These are phyloP conservation scores for Sporodiniella umbellata DNA, from an alignment of 371 early-diverging fungal genomes.

Conservation along the genomic window DNA sequence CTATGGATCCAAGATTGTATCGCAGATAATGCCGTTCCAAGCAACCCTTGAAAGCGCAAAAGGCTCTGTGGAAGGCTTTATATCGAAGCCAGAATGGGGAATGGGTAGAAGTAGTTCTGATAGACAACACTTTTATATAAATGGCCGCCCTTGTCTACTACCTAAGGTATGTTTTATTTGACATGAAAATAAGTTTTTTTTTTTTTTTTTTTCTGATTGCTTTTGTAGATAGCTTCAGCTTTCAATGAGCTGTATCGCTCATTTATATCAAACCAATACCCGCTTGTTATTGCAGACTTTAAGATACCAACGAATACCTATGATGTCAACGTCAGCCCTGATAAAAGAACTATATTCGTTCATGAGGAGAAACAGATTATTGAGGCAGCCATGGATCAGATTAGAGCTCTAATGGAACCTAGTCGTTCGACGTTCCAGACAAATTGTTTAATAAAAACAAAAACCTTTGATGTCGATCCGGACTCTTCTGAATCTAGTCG, in stretches of 20 bases:
- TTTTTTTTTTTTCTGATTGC: too few species aligned
- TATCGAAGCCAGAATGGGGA: slow-evolving; percentile 66
- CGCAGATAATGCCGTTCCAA: slow-evolving; percentile 53
- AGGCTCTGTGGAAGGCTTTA: slow-evolving; percentile 49
- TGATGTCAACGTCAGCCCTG: slow-evolving; percentile 95
- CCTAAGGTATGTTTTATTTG: slow-evolving; percentile 80
- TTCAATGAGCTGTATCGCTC: slow-evolving; percentile 81
- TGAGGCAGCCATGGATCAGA: slow-evolving; percentile 18
- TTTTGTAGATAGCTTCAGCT: slow-evolving; percentile 45
- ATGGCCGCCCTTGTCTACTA: slow-evolving; percentile 84
- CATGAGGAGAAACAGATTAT: slow-evolving; percentile 59
- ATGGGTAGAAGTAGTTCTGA: slow-evolving; percentile 74
- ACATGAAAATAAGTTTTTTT: too few species aligned
- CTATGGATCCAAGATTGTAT: slow-evolving; percentile 66
- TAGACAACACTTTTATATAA: slow-evolving; percentile 85
- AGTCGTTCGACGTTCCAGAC: slow-evolving; percentile 52
- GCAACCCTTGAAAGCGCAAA: slow-evolving; percentile 30
- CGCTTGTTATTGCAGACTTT: slow-evolving; percentile 76
- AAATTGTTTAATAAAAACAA: background rate
- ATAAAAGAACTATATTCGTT: slow-evolving; percentile 87
- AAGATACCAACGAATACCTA: slow-evolving; percentile 52
- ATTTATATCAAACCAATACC: slow-evolving; percentile 71
- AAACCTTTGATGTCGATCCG: too few species aligned
- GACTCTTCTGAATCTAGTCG: too few species aligned
- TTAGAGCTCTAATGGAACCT: slow-evolving; percentile 56